Base-by-base conservation (phyloP, 192 early-diverging fungal genomes). In the Phlyctochytrium arcticum region DNA sequence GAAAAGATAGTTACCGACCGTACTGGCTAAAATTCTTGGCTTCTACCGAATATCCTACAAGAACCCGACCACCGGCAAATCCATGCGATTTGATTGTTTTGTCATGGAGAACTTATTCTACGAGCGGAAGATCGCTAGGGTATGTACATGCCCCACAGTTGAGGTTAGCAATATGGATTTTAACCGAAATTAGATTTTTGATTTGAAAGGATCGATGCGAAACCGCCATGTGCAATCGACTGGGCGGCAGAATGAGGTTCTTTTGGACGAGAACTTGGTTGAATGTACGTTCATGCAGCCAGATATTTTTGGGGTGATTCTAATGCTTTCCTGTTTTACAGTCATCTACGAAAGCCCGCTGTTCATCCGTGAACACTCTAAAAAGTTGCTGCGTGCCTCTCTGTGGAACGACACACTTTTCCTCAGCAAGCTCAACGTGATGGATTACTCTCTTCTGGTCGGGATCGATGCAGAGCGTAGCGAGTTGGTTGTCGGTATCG, bases 51-150 rank as follows among this genome's bases (percentile, higher is more conserved):
- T 98, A 4, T 88, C 90, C 0, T 93, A 85, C 71, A 94, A 89
- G 56, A 94, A 92, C 65, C 82, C 87, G n/a, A 76, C 84, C 0
- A 85, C 88, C 3, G 89, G 92, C n/a, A 87, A 89, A 58, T 82
- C 77, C 21, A 82, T 90, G 73, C 87, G 92, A 48, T 89, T 98
- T 86, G 92, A 93, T 72, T 84, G 96, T 6, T 70, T 96, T 12
- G 89, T 98, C 12, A 95, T 96, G 95, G 95, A 98, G 69, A 98
- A 98, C 56, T 70, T 98, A 34, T 97, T 94, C 62, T 96, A 89
- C 68, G 85, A 93, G 48, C 85, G 92, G 34, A 85, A 83, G 46
- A 87, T 92, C 57, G 78, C 77, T 7, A 85, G 78, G 75, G 87
- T 89, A 75, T 7, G 56, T 48, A 30, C 33, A 56, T 32, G 3